phyloP scores from a whole-genome alignment of 139 green algal species.

The Chlorella sorokiniana region DNA sequence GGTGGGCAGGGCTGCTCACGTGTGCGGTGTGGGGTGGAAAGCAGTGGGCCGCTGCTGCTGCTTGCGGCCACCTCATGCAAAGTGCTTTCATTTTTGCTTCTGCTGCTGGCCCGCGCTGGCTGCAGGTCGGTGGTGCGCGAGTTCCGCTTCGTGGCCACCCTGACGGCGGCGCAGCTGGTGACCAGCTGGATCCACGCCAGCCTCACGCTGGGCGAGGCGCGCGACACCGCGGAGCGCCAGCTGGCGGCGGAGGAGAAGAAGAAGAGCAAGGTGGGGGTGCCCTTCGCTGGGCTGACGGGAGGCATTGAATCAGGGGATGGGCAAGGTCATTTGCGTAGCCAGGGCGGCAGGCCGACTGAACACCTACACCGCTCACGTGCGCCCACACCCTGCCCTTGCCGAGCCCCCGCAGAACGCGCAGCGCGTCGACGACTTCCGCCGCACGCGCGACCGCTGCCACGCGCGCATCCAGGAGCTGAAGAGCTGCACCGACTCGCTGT shows the following conservation, averaged over 20 bases:
- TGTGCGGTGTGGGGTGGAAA: too few species aligned
- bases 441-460: constrained; percentile 53
- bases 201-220: constrained; percentile 50
- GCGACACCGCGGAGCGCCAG: constrained; percentile 68
- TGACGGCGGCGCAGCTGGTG: constrained; percentile 73
- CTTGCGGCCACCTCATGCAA: neutral
- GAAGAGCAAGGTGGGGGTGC: constrained; percentile 16
- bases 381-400: neutral
- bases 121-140: constrained; percentile 60
- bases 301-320: too few species aligned
- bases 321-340: too few species aligned
- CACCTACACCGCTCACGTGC: neutral
- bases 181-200: constrained; percentile 62
- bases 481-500: constrained; percentile 55
- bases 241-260: constrained; percentile 56
- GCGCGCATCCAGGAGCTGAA: constrained; percentile 54
- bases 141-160: constrained; percentile 67
- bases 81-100: neutral
- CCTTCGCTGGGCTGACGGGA: too few species aligned
- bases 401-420: neutral
- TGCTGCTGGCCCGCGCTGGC: too few species aligned
- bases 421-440: constrained; percentile 50
- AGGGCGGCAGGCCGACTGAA: too few species aligned
- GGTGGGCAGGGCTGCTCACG: too few species aligned
- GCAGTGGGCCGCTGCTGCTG: neutral